Evolutionary conservation across 2,329 filamentous ascomycete species (phyloP).

Genomic region (Colletotrichum aenigma): DNA sequence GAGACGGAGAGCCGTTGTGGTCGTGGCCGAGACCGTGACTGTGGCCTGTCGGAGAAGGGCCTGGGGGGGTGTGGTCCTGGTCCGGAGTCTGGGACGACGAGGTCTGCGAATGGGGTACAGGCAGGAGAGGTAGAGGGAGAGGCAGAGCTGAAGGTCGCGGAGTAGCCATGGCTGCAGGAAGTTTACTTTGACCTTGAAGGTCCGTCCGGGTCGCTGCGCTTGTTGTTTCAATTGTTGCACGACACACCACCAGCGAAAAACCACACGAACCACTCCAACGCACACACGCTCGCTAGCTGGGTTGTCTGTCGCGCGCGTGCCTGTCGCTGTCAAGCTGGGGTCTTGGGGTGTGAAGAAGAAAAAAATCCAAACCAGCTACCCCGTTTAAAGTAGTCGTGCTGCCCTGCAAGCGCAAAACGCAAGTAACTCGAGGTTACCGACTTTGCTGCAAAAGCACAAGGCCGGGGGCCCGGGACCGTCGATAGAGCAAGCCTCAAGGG

Average conservation of each 20-base stretch:
- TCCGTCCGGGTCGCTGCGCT: constrained; percentile 17
- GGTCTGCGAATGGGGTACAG: constrained; percentile 4
- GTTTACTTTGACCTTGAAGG: constrained; percentile 17
- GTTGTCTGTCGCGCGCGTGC: neutral
- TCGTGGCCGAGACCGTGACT: neutral
- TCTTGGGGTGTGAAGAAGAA: neutral
- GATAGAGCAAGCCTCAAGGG: constrained; percentile 13
- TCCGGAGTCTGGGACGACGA: constrained; percentile 17
- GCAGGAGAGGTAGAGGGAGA: neutral
- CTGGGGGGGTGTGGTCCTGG: constrained; percentile 38
- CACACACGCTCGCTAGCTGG: neutral
- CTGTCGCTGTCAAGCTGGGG: neutral
- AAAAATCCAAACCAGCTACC: neutral
- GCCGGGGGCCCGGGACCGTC: constrained; percentile 8
- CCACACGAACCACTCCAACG: neutral
- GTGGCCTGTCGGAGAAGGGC: constrained; percentile 30
- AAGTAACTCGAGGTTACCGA: neutral
- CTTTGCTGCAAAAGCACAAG: constrained; percentile 14
- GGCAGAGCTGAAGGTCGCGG: neutral
- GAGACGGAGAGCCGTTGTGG: neutral
- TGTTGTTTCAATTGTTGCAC: constrained; percentile 19
- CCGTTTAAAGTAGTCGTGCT: neutral
- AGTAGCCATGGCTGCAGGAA: constrained; percentile 19
- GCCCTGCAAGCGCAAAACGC: neutral
- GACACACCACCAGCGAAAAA: constrained; percentile 2